Evolutionary conservation across 139 green algal species (phyloP), one percentile per base, ranked within the genome.

Genomic region (Limnomonas spitsbergensis): DNA sequence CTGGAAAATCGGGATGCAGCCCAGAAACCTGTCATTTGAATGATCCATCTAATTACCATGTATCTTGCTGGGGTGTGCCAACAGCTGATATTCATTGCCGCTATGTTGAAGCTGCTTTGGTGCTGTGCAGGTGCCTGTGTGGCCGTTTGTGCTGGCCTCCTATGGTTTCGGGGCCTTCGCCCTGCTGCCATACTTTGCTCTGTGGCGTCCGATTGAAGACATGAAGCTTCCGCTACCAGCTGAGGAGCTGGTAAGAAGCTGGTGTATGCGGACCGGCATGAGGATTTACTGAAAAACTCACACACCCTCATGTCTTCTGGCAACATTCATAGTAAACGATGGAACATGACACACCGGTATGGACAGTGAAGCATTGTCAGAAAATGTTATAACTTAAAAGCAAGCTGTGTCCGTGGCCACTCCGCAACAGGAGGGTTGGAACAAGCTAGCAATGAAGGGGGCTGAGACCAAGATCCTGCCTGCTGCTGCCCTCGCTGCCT

Each of bases 131-230:
- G 77, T 95, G 26, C 92, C 92, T 27, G 89, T 87, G 2, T 97
- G 90, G 92, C 93, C 93, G 1, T 98, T 97, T 81, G 78, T 95
- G 6, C 72, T 70, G 0, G n/a, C 77, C 0, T 93, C 88, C 20
- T 93, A 94, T 73, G 82, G 34, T 14, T 40, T 94, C 4, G 93
- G 94, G 7, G 86, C 86, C 1, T 95, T 97, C 78, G 91, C 86
- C 4, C 81, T 98, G 73, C 82, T 94, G 31, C 94, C 94, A 14
- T 98, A 93, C 89, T 90, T 96, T 68, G 79, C 66, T 34, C 82
- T 91, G 1, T 91, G 87, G 87, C 73, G 76, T 52, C 80, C 71
- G 34, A 34, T 40, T 37, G 66, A 70, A n/a, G 73, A 76, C 66
- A 69, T 87, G 66, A 53, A 84, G 69, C 73, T 88, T 61, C 91